A percentile compares a stretch with the other conserved stretches of the same genome.
These are phyloP conservation scores for Millerozyma acaciae DNA, from an alignment of 805 yeast genomes.

Conservation along the genomic window DNA sequence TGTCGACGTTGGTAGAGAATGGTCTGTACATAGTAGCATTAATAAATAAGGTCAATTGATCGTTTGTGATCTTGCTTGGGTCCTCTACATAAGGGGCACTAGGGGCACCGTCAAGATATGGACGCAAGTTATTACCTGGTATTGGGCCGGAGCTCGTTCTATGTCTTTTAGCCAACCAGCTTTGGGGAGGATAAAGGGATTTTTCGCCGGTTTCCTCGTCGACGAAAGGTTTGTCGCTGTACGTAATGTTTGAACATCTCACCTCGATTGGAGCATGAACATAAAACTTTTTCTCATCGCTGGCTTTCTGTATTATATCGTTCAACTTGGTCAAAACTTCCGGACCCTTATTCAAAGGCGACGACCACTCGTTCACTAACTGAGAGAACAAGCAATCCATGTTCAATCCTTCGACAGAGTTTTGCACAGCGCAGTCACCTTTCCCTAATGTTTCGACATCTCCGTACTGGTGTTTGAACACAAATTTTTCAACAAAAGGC, in stretches of 20 bases:
- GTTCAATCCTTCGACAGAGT: conserved; percentile 81
- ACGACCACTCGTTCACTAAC: conserved; percentile 96
- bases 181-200: conserved; percentile 39
- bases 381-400: conserved; percentile 96
- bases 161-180: conserved; percentile 51
- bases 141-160: conserved; percentile 68
- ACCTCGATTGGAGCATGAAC: conserved; percentile 97
- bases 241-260: conserved; percentile 83
- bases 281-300: conserved; percentile 56
- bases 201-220: conserved; percentile 33
- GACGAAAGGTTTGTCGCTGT: conserved; percentile 33
- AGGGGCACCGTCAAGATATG: conserved; percentile 80
- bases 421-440: conserved; percentile 67
- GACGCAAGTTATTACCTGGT: conserved; percentile 78
- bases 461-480: conserved; percentile 83
- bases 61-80: conserved; percentile 52
- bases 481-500: conserved; percentile 80
- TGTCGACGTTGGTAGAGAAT: conserved; percentile 69
- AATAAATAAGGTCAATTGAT: conserved; percentile 78
- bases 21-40: conserved; percentile 97
- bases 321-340: conserved; percentile 63
- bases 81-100: conserved; percentile 47
- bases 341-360: conserved; percentile 78
- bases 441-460: conserved; percentile 58
- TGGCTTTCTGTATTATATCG: conserved; percentile 58